Base-by-base conservation (phyloP, 176 grass and related monocot genomes). In the Phoenix roebelenii region DNA sequence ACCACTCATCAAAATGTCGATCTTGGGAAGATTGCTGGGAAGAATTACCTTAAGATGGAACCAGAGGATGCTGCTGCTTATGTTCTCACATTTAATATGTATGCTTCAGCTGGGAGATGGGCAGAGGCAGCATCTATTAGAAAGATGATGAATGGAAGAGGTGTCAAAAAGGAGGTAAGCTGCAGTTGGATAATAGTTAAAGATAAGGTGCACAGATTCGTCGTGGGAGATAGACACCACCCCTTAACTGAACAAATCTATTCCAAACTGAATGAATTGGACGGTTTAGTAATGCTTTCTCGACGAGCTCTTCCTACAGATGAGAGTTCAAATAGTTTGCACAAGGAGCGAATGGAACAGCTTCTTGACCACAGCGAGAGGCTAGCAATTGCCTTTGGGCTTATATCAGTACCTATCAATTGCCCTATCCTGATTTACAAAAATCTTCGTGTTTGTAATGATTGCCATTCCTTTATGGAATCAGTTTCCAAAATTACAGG, bases 311-410 rank as follows among this genome's bases (percentile, higher is more conserved):
- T 54, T 20, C 7, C 24, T 1, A 22, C 0, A 54, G 51, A 55
- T 54, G 7, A 19, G 18, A 54, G 16, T 3, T n/a, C 7, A 1
- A 50, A n/a, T 59, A 48, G 35, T 39, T 10, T 57, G 15, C 55
- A 50, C 20, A 59, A 70, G 4, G 55, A 70, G 35, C 67, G 67
- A 25, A 70, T 50, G 20, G 32, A 70, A 16, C 67, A 70, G 58
- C 58, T 62, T 72, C 58, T 60, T 62, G 58, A 61, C 58, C 69
- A 72, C n/a, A 67, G 64, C 28, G 64, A 67, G 50, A 67, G 64
- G 25, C 51, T 67, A 19, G 64, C 64, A 14, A 67, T 67, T 67
- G 64, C 64, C 24, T 67, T 67, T 54, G 64, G 64, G 51, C 64
- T 67, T 22, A 20, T 67, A 54, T 67, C 25, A 54, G 2, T 67